Conservation (phyloP, 2,329 filamentous ascomycete genomes). For the Fusarium nematophilum region DNA sequence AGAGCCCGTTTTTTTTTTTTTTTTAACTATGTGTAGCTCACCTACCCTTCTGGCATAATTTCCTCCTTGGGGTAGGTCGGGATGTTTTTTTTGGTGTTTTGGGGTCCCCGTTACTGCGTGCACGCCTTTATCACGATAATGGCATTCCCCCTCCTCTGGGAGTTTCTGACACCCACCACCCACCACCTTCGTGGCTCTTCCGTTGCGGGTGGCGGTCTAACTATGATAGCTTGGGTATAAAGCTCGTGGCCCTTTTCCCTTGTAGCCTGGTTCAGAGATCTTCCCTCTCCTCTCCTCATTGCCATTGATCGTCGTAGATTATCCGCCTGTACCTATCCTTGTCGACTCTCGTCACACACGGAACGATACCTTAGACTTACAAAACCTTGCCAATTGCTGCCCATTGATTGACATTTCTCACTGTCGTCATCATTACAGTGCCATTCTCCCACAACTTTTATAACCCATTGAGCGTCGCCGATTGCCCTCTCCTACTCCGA, state of each 20-base stretch:
- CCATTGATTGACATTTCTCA: constrained; percentile 18
- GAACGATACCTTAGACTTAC: constrained; percentile 2
- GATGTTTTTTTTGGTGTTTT: constrained; percentile 2
- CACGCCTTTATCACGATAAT: constrained; percentile 24
- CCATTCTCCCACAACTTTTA: neutral
- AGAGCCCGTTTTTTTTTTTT: constrained; percentile 11
- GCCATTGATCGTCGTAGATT: constrained; percentile 11
- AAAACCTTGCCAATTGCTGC: constrained; percentile 2
- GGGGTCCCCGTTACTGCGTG: constrained; percentile 22
- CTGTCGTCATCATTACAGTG: constrained; percentile 27
- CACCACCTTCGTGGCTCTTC: constrained; percentile 15
- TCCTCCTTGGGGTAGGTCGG: constrained; percentile 5
- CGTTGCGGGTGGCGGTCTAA: constrained; percentile 37
- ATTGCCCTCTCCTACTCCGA: neutral
- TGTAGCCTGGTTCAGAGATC: neutral
- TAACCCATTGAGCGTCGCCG: constrained; percentile 20
- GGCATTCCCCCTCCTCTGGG: neutral
- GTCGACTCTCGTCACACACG: neutral
- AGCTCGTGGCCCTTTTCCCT: constrained; percentile 6
- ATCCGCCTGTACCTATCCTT: neutral
- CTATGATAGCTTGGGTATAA: constrained; percentile 9
- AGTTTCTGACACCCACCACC: constrained; percentile 26
- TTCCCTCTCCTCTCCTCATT: neutral
- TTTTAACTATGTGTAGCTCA: neutral
- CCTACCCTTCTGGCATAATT: neutral